Percentiles rank a stretch among this genome's conserved stretches.
Evolutionary conservation across 139 green algal species (phyloP).

Genomic region (Closterium sp.): DNA sequence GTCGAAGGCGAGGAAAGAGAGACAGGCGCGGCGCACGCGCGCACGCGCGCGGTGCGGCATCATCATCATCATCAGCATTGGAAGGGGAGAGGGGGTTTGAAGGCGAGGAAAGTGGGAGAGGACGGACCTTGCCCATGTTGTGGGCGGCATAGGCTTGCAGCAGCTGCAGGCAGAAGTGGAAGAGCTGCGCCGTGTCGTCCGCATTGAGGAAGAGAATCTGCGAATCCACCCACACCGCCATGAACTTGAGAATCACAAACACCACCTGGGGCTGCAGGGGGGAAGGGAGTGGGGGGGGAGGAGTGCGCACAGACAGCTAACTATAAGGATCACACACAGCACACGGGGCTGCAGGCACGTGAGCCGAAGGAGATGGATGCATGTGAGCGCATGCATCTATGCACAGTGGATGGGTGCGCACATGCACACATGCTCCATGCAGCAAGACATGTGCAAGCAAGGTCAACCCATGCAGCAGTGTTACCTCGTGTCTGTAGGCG

Average conservation of each 20-base stretch:
- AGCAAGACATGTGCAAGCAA: not conserved
- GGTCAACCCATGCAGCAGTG: too few relatives aligned
- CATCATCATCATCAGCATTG: too few relatives aligned
- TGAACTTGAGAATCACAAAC: constrained; percentile 73
- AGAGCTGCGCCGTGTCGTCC: constrained; percentile 49
- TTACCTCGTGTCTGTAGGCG: constrained; percentile 37
- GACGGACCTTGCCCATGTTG: constrained; percentile 27
- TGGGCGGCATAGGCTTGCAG: constrained; percentile 55
- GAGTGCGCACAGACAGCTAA: too few relatives aligned
- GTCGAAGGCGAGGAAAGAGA: too few relatives aligned
- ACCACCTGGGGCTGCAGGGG: constrained; percentile 36
- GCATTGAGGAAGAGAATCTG: constrained; percentile 60
- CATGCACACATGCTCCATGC: not conserved
- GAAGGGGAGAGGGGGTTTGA: too few relatives aligned
- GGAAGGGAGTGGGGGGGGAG: too few relatives aligned
- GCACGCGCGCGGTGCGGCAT: too few relatives aligned
- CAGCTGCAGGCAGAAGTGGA: constrained; percentile 60
- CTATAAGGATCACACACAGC: too few relatives aligned
- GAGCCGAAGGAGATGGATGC: not conserved
- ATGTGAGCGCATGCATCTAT: not conserved
- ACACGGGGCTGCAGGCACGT: too few relatives aligned
- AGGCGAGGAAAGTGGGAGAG: too few relatives aligned
- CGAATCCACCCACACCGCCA: constrained; percentile 67
- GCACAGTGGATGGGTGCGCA: not conserved
- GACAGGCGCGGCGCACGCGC: too few relatives aligned